Evolutionary conservation across 495 filamentous ascomycete genomes (phyloP), one percentile per base, ranked within the genome.

Genomic region (Aspergillus panamensis): DNA sequence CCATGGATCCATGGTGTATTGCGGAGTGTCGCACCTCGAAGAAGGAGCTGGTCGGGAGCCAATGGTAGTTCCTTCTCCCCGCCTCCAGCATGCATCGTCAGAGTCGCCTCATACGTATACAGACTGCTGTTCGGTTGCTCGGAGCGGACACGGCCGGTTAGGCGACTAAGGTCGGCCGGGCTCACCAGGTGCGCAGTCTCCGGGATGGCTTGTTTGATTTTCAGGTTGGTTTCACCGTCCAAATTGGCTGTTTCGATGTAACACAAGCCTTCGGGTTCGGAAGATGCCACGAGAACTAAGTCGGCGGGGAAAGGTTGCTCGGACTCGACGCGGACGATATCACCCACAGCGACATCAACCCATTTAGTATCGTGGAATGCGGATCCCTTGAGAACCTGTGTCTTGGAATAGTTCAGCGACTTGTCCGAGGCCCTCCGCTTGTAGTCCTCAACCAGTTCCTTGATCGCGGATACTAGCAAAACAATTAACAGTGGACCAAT

Each of bases 171-270:
- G 56, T 97, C 94, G 56, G 79, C 84, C 9, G 92, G 87, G 63
- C 88, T 95, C 54, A 97, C 94, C 55, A 96, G 76, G 58, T 88
- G 81, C 51, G 87, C 85, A 1, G 95, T 97, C 76, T 99, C 95
- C 2, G 95, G 94, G 51, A 97, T 88, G 30, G 87, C 92, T 77
- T 99, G 95, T 75, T 99, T 99, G 74, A 99, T 96, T 70, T 99
- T 99, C 55, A 99, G 77, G 67, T 99, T 99, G 17, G 95, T 99
- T 71, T 99, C 95, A 55, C 95, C 95, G 64, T 99, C 95, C 53
- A 99, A 75, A 68, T 99, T 99, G 31, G 95, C 94, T 0, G 95
- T 99, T 78, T 99, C 95, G 65, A 97, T 99, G 66, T 99, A 99
- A 72, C 95, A 99, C 55, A 99, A 71, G 59, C 95, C 95, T 73